A percentile compares a stretch with the other conserved stretches of the same genome.
phyloP scores from a whole-genome alignment of 257 asterid genomes.

The Solanum etuberosum region DNA sequence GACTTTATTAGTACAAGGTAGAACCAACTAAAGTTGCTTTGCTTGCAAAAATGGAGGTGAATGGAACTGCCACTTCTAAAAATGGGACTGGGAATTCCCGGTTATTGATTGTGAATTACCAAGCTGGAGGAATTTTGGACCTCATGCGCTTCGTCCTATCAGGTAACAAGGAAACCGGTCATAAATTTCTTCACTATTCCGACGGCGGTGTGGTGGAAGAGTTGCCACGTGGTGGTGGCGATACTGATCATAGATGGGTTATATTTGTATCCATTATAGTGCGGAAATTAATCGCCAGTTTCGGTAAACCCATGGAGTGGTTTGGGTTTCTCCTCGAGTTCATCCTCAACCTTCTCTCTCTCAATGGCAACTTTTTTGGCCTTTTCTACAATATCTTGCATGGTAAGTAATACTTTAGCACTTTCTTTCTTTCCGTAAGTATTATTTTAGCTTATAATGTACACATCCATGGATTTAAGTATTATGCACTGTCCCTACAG shows the following conservation, averaged over 20 bases:
- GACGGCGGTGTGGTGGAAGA: not conserved
- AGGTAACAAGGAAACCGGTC: conserved; percentile 26
- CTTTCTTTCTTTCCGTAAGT: not conserved
- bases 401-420: conserved; percentile 38
- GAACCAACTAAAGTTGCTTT: not conserved
- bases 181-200: conserved; percentile 40
- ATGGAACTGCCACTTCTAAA: conserved; percentile 4
- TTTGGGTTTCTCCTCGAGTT: conserved; percentile 59
- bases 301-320: conserved; percentile 73
- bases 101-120: conserved; percentile 50
- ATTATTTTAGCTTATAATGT: not conserved
- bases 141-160: conserved; percentile 37
- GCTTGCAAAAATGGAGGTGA: not conserved
- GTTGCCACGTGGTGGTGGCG: not conserved
- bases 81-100: conserved; percentile 12
- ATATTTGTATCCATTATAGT: conserved; percentile 54
- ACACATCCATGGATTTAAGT: not conserved
- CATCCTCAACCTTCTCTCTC: conserved; percentile 10
- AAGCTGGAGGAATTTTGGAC: conserved; percentile 61
- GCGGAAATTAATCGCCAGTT: conserved; percentile 47
- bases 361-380: conserved; percentile 22
- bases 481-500: not conserved
- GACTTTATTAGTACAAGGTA: no score
- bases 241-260: conserved; percentile 61
- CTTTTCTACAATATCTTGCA: conserved; percentile 29